These are phyloP conservation scores for Phyllosticta paracitricarpa DNA, from an alignment of 2,329 filamentous ascomycete genomes.

Conservation along the genomic window DNA sequence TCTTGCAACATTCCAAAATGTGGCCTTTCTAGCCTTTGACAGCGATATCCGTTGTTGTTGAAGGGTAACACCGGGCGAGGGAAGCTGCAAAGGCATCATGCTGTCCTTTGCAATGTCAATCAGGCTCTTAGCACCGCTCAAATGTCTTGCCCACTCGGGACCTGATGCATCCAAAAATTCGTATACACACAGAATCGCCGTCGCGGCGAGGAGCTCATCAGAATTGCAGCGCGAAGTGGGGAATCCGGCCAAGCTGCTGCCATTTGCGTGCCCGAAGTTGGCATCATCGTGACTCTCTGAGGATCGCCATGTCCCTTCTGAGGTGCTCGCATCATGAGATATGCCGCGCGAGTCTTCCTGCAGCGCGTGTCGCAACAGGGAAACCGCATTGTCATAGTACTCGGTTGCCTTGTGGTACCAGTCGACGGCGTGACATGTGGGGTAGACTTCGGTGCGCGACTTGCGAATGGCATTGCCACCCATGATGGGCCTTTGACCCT, in stretches of 20 bases:
- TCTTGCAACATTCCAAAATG: slow-evolving; percentile 58
- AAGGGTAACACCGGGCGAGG: slow-evolving; percentile 26
- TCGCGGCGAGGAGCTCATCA: slow-evolving; percentile 54
- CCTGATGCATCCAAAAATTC: slow-evolving; percentile 58
- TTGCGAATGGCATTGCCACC: slow-evolving; percentile 39
- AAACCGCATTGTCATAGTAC: slow-evolving; percentile 50
- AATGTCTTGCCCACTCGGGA: slow-evolving; percentile 53
- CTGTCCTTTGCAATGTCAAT: slow-evolving; percentile 46
- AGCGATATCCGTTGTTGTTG: slow-evolving; percentile 20
- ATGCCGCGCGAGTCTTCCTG: slow-evolving; percentile 21
- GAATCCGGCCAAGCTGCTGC: slow-evolving; percentile 34
- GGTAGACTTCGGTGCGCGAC: slow-evolving; percentile 43
- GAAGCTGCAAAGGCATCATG: slow-evolving; percentile 35
- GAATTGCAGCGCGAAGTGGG: slow-evolving; percentile 32
- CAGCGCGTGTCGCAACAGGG: slow-evolving; percentile 32
- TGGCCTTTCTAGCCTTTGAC: slow-evolving; percentile 47
- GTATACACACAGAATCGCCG: slow-evolving; percentile 57
- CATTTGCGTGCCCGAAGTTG: slow-evolving; percentile 21
- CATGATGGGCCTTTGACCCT: slow-evolving; percentile 40
- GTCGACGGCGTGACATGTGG: slow-evolving; percentile 38
- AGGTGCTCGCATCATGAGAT: slow-evolving; percentile 18
- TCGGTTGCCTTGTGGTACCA: slow-evolving; percentile 52
- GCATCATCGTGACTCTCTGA: not conserved
- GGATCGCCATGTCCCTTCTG: slow-evolving; percentile 11
- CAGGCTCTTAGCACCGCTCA: slow-evolving; percentile 55